These are phyloP conservation scores for Stachybotrys echinatus DNA, from an alignment of 2,329 filamentous ascomycete genomes.

Conservation along the genomic window DNA sequence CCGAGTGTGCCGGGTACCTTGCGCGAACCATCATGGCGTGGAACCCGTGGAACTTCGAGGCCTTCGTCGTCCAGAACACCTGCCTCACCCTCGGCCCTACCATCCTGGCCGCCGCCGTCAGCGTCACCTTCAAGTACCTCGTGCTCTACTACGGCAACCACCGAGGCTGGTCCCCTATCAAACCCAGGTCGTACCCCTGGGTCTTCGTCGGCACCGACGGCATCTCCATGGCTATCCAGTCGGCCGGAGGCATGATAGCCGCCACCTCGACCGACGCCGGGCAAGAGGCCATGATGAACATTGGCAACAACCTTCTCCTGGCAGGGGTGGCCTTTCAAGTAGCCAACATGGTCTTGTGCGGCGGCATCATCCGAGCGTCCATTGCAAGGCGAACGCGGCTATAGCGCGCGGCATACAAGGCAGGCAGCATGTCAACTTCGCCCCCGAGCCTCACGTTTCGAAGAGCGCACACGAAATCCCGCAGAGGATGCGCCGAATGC, in stretches of 20 bases:
- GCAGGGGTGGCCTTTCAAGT: neutral
- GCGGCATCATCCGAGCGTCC: neutral
- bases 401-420: too few species aligned
- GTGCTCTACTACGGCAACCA: conserved; percentile 35
- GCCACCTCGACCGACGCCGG: conserved; percentile 1
- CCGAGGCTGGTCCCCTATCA: conserved; percentile 31
- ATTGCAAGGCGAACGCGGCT: too few species aligned
- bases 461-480: too few species aligned
- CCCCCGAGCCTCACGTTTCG: too few species aligned
- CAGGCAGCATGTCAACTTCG: too few species aligned
- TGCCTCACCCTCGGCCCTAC: conserved; percentile 35
- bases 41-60: conserved; percentile 33
- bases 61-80: conserved; percentile 35
- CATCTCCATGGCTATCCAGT: conserved; percentile 25
- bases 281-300: neutral
- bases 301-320: neutral
- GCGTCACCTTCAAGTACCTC: conserved; percentile 39
- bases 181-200: conserved; percentile 38
- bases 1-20: conserved; percentile 34
- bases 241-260: conserved; percentile 11
- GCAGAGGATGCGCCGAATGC: too few species aligned
- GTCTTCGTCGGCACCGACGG: conserved; percentile 46
- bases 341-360: neutral
- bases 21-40: conserved; percentile 29
- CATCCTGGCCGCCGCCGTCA: conserved; percentile 39